Percentiles rank a stretch among this genome's conserved stretches.
Conservation (phyloP, 2,329 filamentous ascomycete genomes). For the Exutisphaerella laricina region DNA sequence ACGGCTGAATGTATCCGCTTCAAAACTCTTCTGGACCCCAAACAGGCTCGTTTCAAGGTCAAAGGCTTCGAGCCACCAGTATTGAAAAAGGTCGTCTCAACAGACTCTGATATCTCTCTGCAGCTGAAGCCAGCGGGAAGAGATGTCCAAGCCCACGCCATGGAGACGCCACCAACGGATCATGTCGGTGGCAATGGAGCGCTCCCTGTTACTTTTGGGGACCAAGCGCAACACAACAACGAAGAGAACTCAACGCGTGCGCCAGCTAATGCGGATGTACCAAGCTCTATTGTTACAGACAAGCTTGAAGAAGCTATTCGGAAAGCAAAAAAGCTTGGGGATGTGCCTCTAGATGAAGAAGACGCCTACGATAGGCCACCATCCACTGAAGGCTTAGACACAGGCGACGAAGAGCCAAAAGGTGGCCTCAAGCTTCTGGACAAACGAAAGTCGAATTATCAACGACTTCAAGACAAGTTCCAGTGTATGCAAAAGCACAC, state of each 20-base stretch:
- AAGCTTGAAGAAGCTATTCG: conserved; percentile 61
- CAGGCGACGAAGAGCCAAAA: conserved; percentile 10
- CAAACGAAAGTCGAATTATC: conserved; percentile 22
- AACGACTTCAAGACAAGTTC: conserved; percentile 40
- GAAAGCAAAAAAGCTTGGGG: conserved; percentile 54
- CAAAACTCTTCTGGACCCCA: conserved; percentile 44
- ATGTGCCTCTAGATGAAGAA: conserved; percentile 46
- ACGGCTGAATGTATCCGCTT: conserved; percentile 41
- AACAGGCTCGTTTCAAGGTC: conserved; percentile 55
- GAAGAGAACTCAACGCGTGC: conserved; percentile 7
- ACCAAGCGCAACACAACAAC: not conserved
- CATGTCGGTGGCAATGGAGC: conserved; percentile 32
- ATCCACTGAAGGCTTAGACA: conserved; percentile 23
- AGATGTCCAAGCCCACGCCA: conserved; percentile 34
- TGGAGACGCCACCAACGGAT: conserved; percentile 39
- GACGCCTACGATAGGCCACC: conserved; percentile 18
- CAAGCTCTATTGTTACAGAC: conserved; percentile 37
- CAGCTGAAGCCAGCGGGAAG: conserved; percentile 47
- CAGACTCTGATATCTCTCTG: conserved; percentile 36
- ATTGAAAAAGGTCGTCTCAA: conserved; percentile 10
- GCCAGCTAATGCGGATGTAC: conserved; percentile 7
- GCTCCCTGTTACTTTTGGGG: not conserved
- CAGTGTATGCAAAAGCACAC: conserved; percentile 56
- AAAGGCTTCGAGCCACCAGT: conserved; percentile 14
- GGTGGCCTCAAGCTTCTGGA: conserved; percentile 10